Base-by-base conservation (phyloP, 495 filamentous ascomycete genomes). In the Tetracladium marchalianum region DNA sequence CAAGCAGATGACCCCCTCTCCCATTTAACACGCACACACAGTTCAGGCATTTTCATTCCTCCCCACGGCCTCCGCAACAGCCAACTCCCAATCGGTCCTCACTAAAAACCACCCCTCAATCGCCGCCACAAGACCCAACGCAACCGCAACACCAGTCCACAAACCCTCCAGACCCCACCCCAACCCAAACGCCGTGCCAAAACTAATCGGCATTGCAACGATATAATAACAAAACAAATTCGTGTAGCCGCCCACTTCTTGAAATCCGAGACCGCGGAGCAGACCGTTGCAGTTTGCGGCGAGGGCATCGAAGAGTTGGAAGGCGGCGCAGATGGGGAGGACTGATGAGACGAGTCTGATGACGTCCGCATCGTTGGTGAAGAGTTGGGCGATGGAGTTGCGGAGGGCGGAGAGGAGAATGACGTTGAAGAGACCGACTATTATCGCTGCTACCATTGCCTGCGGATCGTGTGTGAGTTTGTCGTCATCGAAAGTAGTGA, bases 231-330 rank as follows among this genome's bases (percentile, higher is more conserved):
- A 80, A 42, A 84, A 77, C 2, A 97, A 59, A 54, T 87, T 88
- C 24, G 90, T 79, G 60, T 89, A 95, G 4, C 90, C 88, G 1
- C 90, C 89, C 41, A 97, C 76, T 52, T 88, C 80, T 60, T 95
- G 90, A 31, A 83, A 73, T 2, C 90, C 89, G 24, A 90, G 73
- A 9, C 90, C 90, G 17, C 90, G 73, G 24, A 97, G 68, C 31
- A 95, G 66, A 15, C 90, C 90, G 54, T 90, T 88, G 52, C 82
- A 85, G 52, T 80, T 82, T 7, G 80, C 72, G 0, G 87, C 81
- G 36, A 92, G 59, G 11, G 82, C 77, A 57, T 97, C 90, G 51
- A 90, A 88, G 1, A 92, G 72, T 62, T 97, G 90, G 70, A 94
- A 94, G 0, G 86, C 73, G 0, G 87, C 87, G 41, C 81, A 84